Base-by-base conservation (phyloP, 1,284 basidiomycete species). In the Vanrija pseudolonga region DNA sequence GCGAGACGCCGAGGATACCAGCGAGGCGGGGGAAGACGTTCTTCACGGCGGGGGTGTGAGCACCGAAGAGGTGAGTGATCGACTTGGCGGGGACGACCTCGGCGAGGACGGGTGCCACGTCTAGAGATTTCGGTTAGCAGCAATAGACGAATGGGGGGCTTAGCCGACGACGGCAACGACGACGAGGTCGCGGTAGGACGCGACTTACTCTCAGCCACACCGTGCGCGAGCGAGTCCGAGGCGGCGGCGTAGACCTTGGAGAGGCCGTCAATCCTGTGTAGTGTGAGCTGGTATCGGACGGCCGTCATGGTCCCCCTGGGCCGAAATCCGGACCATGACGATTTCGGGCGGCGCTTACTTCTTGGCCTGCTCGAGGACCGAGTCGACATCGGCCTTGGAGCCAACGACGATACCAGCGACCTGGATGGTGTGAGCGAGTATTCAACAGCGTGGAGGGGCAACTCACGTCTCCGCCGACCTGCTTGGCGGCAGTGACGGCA, bases 371-470 rank as follows among this genome's bases (percentile, higher is more conserved):
- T 88, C 85, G 3, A 93, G 79, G 1, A 88, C 83, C 32, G 73
- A 72, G 55, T 84, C 80, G n/a, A 90, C 82, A 60, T 89, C 83
- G 22, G 84, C 84, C 60, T 86, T 82, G 23, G 80, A 81, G 19
- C 91, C 92, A 14, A 92, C 80, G 36, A 98, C 79, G 42, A 98
- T 81, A n/a, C 88, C 94, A 42, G 90, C 88, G 42, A 97, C 86
- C 68, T 89, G 47, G 11, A 55, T 19, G 60, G 32, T 28, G 43
- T 49, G 23, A 47, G 36, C 39, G 22, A 15, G 14, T 44, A 8
- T 6, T 11, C 5, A 22, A 17, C 11, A 23, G 18, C 23, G 17
- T 14, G n/a, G 37, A 36, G 24, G 15, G 17, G 14, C 4, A 19
- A 61, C 73, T 66, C 53, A 77, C 74, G 53, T 77, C 81, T 6